These are phyloP conservation scores for Paraphoma chrysanthemicola DNA, from an alignment of 2,329 filamentous ascomycete species.

Conservation along the genomic window DNA sequence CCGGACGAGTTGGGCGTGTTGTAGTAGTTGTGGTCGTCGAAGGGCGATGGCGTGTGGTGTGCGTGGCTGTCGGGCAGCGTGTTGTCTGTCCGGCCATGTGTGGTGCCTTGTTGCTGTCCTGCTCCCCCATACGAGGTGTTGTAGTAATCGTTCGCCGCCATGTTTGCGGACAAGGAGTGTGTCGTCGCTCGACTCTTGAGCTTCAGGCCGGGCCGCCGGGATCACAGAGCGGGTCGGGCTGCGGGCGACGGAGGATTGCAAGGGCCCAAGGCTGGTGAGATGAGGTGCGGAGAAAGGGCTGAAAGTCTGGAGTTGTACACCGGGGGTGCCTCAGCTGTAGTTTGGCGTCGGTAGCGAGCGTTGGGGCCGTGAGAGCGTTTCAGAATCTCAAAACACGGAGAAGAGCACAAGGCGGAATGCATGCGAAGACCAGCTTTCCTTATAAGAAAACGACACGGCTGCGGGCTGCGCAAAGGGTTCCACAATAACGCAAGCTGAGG, in stretches of 20 bases:
- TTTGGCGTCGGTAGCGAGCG: background rate
- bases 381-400: background rate
- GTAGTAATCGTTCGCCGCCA: constrained; percentile 69
- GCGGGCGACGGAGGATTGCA: background rate
- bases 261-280: constrained; percentile 6
- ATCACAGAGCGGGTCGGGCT: background rate
- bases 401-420: background rate
- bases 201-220: background rate
- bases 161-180: constrained; percentile 21
- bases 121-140: constrained; percentile 49
- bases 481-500: background rate
- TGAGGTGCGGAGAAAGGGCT: constrained; percentile 1
- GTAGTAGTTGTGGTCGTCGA: constrained; percentile 54
- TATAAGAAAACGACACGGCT: background rate
- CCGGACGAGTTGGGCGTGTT: constrained; percentile 41
- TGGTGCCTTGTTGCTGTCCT: constrained; percentile 18
- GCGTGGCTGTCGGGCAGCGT: constrained; percentile 41
- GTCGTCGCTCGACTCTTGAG: background rate
- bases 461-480: background rate
- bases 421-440: background rate
- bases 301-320: background rate
- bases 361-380: constrained; percentile 2
- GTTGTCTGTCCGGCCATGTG: constrained; percentile 48
- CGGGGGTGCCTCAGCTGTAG: background rate
- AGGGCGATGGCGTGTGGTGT: constrained; percentile 40